Percentiles rank a stretch among this genome's conserved stretches.
Conservation (phyloP, 2,329 filamentous ascomycete species). For the Ophiognomonia clavigignenti-juglandacearum region DNA sequence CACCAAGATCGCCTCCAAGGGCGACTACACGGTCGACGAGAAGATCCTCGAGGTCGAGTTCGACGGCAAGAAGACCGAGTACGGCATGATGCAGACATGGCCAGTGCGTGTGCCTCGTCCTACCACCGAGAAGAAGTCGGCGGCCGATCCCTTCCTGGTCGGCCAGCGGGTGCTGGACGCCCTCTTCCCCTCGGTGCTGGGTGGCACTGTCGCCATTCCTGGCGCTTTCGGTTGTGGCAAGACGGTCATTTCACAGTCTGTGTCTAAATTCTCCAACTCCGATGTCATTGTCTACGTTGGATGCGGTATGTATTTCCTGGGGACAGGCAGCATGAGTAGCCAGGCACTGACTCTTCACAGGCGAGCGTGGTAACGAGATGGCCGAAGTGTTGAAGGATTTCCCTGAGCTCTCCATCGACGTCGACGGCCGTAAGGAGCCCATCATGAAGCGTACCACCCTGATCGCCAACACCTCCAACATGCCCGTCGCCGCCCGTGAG, state of each 20-base stretch:
- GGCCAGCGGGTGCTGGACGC: constrained; percentile 95
- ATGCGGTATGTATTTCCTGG: constrained; percentile 35
- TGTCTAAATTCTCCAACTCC: constrained; percentile 99
- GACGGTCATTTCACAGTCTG: constrained; percentile 97
- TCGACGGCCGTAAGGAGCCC: constrained; percentile 90
- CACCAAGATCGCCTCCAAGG: constrained; percentile 82
- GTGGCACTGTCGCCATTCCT: constrained; percentile 95
- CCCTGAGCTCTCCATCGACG: constrained; percentile 91
- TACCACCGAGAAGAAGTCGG: constrained; percentile 84
- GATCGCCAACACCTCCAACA: constrained; percentile 99
- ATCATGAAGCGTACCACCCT: constrained; percentile 99
- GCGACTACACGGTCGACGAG: constrained; percentile 88
- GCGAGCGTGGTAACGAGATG: constrained; percentile 98
- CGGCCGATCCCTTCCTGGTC: constrained; percentile 88
- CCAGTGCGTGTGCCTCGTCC: constrained; percentile 94
- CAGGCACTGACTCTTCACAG: constrained; percentile 29
- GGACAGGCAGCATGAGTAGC: too few species aligned
- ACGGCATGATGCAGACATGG: constrained; percentile 98
- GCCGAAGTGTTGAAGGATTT: constrained; percentile 99
- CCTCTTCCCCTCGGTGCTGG: constrained; percentile 92
- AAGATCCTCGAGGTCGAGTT: constrained; percentile 96
- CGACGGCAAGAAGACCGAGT: constrained; percentile 89
- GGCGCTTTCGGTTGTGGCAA: constrained; percentile 98
- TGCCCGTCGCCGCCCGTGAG: constrained; percentile 97
- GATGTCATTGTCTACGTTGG: constrained; percentile 99